Base-by-base conservation (phyloP, 2,329 filamentous ascomycete species). In the Pezicula carpinea region DNA sequence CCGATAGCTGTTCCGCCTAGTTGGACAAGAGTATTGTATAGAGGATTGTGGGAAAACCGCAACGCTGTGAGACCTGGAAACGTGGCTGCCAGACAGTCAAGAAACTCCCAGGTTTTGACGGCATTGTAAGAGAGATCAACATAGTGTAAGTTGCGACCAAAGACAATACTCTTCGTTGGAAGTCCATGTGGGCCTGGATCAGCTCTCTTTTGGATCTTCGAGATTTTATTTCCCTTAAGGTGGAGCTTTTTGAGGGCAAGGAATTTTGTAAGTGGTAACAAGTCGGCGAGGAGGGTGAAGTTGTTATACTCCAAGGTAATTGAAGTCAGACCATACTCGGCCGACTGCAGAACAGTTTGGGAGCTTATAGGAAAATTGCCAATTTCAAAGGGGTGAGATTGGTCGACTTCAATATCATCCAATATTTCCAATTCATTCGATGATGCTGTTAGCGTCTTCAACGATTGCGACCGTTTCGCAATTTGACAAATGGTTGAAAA, bases 11-110 rank as follows among this genome's bases (percentile, higher is more conserved):
- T 70, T 44, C 69, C 62, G n/a, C 60, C 52, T 26, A 35, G 67
- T 58, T 44, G 58, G 55, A n/a, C 58, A 62, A 54, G 69, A 69
- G 21, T 22, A 64, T 51, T 50, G 66, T 89, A 95, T 18, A 97
- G 75, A 4, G 92, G 91, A 56, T 97, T 97, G 62, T 90, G 84
- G 5, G 88, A 82, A 51, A 96, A 80, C 14, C 91, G 86, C 33
- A 99, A 77, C 29, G 82, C 82, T 11, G 71, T 75, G 6, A 97
- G 73, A 4, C 83, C 80, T 0, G 93, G 92, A 55, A 95, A 89
- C 48, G 80, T 70, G 11, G 64, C 59, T 2, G 79, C 69, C 1
- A 99, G 75, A 5, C 72, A 63, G 58, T 95, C 83, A 54, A 96
- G 73, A 63, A 95, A 88, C 23, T 66, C 60, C 88, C 90, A 96